These are phyloP conservation scores for Candida caryicola DNA, from an alignment of 805 yeast genomes.

Conservation along the genomic window DNA sequence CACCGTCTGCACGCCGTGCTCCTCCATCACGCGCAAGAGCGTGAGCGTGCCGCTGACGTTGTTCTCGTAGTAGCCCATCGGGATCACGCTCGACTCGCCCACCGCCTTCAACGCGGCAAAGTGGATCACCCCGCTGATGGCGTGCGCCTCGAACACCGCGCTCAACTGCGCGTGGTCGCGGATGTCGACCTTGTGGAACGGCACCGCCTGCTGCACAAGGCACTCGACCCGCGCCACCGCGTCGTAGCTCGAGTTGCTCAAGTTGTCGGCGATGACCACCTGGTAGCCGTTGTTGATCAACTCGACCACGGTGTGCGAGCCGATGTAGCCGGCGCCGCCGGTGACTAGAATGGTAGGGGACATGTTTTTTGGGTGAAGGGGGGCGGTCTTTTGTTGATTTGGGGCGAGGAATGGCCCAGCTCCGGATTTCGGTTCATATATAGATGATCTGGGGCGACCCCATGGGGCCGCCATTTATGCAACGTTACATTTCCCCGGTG, in stretches of 20 bases:
- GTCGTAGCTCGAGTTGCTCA: slow-evolving; percentile 63
- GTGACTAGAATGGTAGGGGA: slow-evolving; percentile 57
- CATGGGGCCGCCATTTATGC: too few relatives aligned
- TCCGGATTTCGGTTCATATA: too few relatives aligned
- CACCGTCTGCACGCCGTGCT: slow-evolving; percentile 45
- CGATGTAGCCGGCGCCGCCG: slow-evolving; percentile 87
- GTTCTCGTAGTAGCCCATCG: slow-evolving; percentile 65
- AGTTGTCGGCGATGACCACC: slow-evolving; percentile 72
- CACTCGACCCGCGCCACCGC: slow-evolving; percentile 61
- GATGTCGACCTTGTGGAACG: slow-evolving; percentile 58
- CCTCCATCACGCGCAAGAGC: slow-evolving; percentile 52
- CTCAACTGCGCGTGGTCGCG: slow-evolving; percentile 46
- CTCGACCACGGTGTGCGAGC: slow-evolving; percentile 74
- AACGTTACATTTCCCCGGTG: slow-evolving; percentile 8
- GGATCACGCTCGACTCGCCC: slow-evolving; percentile 69
- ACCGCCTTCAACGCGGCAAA: slow-evolving; percentile 85
- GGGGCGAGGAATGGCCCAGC: too few relatives aligned
- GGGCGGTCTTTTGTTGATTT: too few relatives aligned
- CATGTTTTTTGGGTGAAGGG: slow-evolving; percentile 4
- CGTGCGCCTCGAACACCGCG: slow-evolving; percentile 46
- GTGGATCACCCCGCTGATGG: slow-evolving; percentile 63
- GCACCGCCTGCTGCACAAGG: slow-evolving; percentile 47
- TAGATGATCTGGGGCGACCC: too few relatives aligned
- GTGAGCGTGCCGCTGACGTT: slow-evolving; percentile 65
- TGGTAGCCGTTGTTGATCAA: slow-evolving; percentile 59